Base-by-base conservation (phyloP, 116 monocot genomes). In the Papilionanthe hybrid region DNA sequence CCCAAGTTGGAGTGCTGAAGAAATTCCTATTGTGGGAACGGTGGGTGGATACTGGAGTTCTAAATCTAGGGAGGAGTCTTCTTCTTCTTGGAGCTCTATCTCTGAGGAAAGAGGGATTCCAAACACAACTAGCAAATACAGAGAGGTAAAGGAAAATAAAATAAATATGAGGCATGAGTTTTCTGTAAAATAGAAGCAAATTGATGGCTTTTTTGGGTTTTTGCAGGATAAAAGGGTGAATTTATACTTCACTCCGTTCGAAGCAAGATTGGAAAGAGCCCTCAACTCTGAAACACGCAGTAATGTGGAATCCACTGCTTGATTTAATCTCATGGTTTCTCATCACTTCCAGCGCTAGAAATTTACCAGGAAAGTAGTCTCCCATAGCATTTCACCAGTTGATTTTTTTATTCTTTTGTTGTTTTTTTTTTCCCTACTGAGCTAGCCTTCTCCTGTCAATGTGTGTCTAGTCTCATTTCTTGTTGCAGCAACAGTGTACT, bases 11-110 rank as follows among this genome's bases (percentile, higher is more conserved):
- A 91, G 85, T 81, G 85, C 87, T 28, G 98, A 94, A 48, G 98
- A 98, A 18, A 87, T 90, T 42, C 94, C 97, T n/a, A 92, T 94
- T 12, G 22, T 98, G 75, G 94, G 94, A 37, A 87, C 88, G 57
- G 92, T 97, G 23, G 94, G 92, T 2, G 86, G 85, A 27, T 94
- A 97, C 71, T 92, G 94, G 94, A 94, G 55, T 30, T 75, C 81
- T 48, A 84, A 58, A 25, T 80, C 81, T 23, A 49, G 79, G 43
- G 77, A 75, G 13, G 48, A 78, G 22, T 84, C 88, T 13, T 55
- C 68, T 30, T 85, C 79, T 50, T 48, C 79, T 78, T 74, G 30
- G 37, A 22, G 15, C n/a, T 42, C 72, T 28, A 17, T 47, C 27
- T 78, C 86, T 9, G 82, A 74, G 18, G 25, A 32, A 32, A 90